A percentile compares a stretch with the other conserved stretches of the same genome.
These are phyloP conservation scores for Carex kokanica DNA, from an alignment of 176 grass and related monocot species.

Conservation along the genomic window DNA sequence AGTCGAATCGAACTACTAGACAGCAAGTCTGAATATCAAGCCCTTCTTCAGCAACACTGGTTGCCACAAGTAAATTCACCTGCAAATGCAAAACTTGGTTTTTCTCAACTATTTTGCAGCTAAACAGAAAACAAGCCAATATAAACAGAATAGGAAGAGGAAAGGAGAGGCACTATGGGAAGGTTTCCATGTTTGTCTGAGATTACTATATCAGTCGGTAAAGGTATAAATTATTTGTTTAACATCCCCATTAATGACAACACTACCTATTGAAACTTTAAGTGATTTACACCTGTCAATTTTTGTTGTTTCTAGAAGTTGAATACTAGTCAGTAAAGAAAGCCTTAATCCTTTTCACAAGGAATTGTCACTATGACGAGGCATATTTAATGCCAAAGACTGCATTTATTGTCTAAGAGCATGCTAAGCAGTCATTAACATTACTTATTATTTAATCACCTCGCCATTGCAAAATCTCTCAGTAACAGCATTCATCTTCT, in stretches of 20 bases:
- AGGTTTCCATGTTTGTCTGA: not conserved
- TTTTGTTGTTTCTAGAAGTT: conserved; percentile 10
- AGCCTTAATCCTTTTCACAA: not conserved
- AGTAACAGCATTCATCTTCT: conserved; percentile 75
- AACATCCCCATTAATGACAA: not conserved
- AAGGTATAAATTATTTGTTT: not conserved
- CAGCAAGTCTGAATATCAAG: conserved; percentile 96
- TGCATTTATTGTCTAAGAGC: not conserved
- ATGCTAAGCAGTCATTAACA: conserved; percentile 12
- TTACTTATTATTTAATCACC: conserved; percentile 44
- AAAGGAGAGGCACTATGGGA: not conserved
- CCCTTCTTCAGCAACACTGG: conserved; percentile 96
- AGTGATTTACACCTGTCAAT: conserved; percentile 8
- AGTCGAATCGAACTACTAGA: conserved; percentile 94
- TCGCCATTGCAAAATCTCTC: conserved; percentile 74
- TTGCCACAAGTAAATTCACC: conserved; percentile 95
- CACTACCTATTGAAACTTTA: not conserved
- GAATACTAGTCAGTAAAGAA: not conserved
- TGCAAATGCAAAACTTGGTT: conserved; percentile 20
- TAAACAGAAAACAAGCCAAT: not conserved
- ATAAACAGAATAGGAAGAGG: not conserved
- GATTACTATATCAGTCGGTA: not conserved
- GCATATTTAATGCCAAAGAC: conserved; percentile 13
- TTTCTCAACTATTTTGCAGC: conserved; percentile 15
- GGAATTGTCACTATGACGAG: not conserved